These are phyloP conservation scores for Aureobasidium sp. DNA, from an alignment of 2,329 filamentous ascomycete species.

Conservation along the genomic window DNA sequence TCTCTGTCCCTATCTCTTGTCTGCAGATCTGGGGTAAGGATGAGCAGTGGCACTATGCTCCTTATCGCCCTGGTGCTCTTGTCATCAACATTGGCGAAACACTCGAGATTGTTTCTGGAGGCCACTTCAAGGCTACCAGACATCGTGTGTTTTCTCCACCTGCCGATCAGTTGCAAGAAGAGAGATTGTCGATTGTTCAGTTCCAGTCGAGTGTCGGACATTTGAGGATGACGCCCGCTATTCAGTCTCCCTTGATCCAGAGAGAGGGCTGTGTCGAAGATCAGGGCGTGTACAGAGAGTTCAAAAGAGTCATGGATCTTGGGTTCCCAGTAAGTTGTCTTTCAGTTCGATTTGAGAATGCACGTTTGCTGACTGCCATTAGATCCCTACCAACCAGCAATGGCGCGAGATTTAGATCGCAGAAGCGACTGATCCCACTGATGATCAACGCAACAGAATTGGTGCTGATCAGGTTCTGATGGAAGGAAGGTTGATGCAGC, in stretches of 20 bases:
- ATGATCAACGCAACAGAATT: constrained; percentile 35
- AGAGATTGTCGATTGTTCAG: constrained; percentile 27
- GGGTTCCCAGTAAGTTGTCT: not conserved
- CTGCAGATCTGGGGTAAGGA: constrained; percentile 32
- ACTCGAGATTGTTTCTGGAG: constrained; percentile 32
- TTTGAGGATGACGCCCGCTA: constrained; percentile 22
- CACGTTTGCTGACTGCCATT: constrained; percentile 33
- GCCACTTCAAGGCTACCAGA: constrained; percentile 42
- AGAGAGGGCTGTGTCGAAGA: constrained; percentile 4
- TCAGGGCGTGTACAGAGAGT: not conserved
- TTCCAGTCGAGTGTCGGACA: constrained; percentile 36
- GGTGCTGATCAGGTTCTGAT: constrained; percentile 39
- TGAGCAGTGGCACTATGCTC: constrained; percentile 34
- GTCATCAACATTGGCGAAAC: constrained; percentile 35
- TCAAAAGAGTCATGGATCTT: constrained; percentile 28
- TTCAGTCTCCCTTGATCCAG: constrained; percentile 21
- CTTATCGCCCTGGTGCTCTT: constrained; percentile 32
- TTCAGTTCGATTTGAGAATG: too few relatives aligned
- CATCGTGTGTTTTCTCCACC: constrained; percentile 35
- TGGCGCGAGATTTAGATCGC: constrained; percentile 47
- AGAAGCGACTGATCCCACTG: constrained; percentile 39
- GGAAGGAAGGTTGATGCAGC: constrained; percentile 42
- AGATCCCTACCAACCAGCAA: constrained; percentile 41
- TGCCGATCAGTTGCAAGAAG: not conserved
- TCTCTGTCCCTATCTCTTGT: constrained; percentile 34